Evolutionary conservation across 169 alveolate genomes (phyloP), one percentile per base, ranked within the genome.

Genomic region (Plasmodium chabaudi): DNA sequence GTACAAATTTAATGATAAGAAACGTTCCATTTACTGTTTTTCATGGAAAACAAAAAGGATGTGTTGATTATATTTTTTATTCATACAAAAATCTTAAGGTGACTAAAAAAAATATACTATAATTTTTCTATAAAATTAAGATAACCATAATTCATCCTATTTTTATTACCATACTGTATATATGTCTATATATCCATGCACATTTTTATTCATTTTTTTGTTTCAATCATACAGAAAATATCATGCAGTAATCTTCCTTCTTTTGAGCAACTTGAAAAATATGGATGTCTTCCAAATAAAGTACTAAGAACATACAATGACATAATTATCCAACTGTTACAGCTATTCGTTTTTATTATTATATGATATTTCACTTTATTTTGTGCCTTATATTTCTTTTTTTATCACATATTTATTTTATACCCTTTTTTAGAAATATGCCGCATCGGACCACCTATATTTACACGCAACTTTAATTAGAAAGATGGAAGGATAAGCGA

Each of bases 41-140:
- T 92, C 97, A 94, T 82, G 97, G 97, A 10, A 91, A 94, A 93
- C 97, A 94, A 61, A 74, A 91, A 47, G 97, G 97, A 17, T 94
- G 97, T 53, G 96, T 94, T 34, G 97, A 94, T 68, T 94, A 94
- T 88, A 93, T 94, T 21, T 94, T 94, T 86, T 94, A 93, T 72
- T 69, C 94, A 15, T 64, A 92, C 19, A 87, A 84, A 57, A 67
- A 77, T 55, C 87, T 91, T 17, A 87, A 84, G 67, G 94, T 94
- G 39, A 91, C 67, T 34, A 19, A 34, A 44, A 65, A 4, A 7
- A 25, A 74, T 60, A 25, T 23, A 34, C 9, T 12, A 1, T 10
- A 42, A 25, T n/a, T 9, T 12, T 13, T 70, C 23, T 12, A 6
- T 17, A 1, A 9, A 25, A n/a, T 39, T 67, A 15, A 67, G 27